phyloP scores from a whole-genome alignment of 2,329 filamentous ascomycete species.

The Thielaviopsis euricoi region DNA sequence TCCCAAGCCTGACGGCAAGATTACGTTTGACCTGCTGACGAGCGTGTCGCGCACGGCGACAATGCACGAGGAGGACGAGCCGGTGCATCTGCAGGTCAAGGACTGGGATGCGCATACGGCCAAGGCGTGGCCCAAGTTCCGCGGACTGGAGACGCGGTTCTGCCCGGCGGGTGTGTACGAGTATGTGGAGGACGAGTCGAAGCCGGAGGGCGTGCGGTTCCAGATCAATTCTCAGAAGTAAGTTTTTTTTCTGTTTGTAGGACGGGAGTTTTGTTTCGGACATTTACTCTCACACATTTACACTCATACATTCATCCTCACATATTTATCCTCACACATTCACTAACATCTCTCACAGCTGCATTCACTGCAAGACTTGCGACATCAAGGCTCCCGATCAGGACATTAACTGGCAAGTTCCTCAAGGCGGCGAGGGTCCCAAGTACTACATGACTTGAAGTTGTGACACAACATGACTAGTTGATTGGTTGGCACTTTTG shows the following conservation, averaged over 20 bases:
- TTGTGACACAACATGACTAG: no score
- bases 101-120: slow-evolving; percentile 87
- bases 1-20: slow-evolving; percentile 85
- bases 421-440: slow-evolving; percentile 70
- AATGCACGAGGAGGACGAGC: slow-evolving; percentile 97
- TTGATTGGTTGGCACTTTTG: background rate
- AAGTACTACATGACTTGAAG: slow-evolving; percentile 53
- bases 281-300: no score
- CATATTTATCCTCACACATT: no score
- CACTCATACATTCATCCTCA: no score
- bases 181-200: slow-evolving; percentile 83
- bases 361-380: slow-evolving; percentile 98
- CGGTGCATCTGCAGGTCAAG: slow-evolving; percentile 83
- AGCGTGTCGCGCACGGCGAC: slow-evolving; percentile 90
- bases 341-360: slow-evolving; percentile 41
- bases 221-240: slow-evolving; percentile 97
- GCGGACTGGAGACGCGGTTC: slow-evolving; percentile 90
- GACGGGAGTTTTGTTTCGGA: no score
- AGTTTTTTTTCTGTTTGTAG: slow-evolving; percentile 28
- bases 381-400: slow-evolving; percentile 96
- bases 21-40: slow-evolving; percentile 91
- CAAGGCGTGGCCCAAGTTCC: slow-evolving; percentile 69
- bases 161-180: slow-evolving; percentile 97
- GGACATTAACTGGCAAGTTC: slow-evolving; percentile 95
- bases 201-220: slow-evolving; percentile 78